phyloP scores from a whole-genome alignment of 2,329 filamentous ascomycete species.

The Claviceps pusilla region DNA sequence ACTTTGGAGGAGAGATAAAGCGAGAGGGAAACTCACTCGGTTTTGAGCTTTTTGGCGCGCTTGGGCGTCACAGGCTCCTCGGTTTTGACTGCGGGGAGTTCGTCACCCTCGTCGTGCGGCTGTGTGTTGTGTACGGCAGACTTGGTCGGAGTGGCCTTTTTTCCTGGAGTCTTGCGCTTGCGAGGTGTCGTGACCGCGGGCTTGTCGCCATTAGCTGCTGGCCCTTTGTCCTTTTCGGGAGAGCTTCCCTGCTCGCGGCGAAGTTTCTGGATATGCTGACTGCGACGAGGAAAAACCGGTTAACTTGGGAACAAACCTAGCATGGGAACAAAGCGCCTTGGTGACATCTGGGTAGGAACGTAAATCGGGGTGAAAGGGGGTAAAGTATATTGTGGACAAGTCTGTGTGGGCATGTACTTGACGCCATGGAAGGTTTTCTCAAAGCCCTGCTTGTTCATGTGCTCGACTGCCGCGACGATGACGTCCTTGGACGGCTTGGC shows the following conservation, averaged over 20 bases:
- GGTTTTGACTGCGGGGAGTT: neutral
- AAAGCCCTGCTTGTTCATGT: slow-evolving; percentile 22
- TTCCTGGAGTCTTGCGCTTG: slow-evolving; percentile 16
- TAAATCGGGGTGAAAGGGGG: too few relatives aligned
- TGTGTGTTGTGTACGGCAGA: slow-evolving; percentile 7
- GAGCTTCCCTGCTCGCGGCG: slow-evolving; percentile 17
- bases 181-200: slow-evolving; percentile 9
- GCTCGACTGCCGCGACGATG: slow-evolving; percentile 17
- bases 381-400: neutral
- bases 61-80: neutral
- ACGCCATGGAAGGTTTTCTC: slow-evolving; percentile 24
- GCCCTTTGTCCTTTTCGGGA: slow-evolving; percentile 7
- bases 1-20: neutral
- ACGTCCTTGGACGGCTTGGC: slow-evolving; percentile 20
- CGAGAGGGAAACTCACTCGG: neutral
- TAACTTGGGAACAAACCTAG: slow-evolving; percentile 1
- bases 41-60: slow-evolving; percentile 11
- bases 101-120: slow-evolving; percentile 10
- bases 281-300: slow-evolving; percentile 10
- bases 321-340: neutral
- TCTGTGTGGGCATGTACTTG: slow-evolving; percentile 18
- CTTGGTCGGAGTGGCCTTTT: slow-evolving; percentile 10
- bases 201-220: slow-evolving; percentile 4
- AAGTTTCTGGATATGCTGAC: slow-evolving; percentile 33
- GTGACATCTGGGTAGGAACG: too few relatives aligned